Evolutionary conservation across 441 rosid genomes (phyloP).

Genomic region (Arabidopsis lyrata): DNA sequence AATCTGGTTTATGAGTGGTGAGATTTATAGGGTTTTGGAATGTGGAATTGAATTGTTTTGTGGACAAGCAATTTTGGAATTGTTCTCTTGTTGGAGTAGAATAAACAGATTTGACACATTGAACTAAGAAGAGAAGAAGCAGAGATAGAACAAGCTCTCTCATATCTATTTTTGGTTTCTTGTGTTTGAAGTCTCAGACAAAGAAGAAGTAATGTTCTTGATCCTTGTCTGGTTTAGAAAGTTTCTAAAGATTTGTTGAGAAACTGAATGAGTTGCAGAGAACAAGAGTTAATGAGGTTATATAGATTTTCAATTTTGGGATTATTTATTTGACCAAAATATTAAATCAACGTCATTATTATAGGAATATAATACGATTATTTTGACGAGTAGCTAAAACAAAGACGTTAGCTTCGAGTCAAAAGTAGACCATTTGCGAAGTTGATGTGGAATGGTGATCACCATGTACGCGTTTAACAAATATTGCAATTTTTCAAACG

Average conservation of each 20-base stretch:
- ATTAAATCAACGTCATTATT: slow-evolving; percentile 18
- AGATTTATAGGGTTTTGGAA: slow-evolving; percentile 41
- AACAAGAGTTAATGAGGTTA: slow-evolving; percentile 6
- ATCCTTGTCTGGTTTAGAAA: slow-evolving; percentile 23
- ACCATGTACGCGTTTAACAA: slow-evolving; percentile 29
- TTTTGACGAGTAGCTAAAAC: slow-evolving; percentile 27
- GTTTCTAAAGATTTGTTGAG: slow-evolving; percentile 33
- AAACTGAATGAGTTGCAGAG: slow-evolving; percentile 34
- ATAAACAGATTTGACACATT: slow-evolving; percentile 34
- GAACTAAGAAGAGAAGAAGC: slow-evolving; percentile 37
- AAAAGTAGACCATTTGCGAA: slow-evolving; percentile 27
- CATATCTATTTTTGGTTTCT: slow-evolving; percentile 28
- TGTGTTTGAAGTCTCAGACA: slow-evolving; percentile 38
- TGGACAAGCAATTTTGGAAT: slow-evolving; percentile 57
- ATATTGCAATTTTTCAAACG: slow-evolving; percentile 25
- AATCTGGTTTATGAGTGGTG: slow-evolving; percentile 44
- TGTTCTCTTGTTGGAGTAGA: slow-evolving; percentile 43
- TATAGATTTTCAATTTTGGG: slow-evolving; percentile 9
- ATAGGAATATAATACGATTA: slow-evolving; percentile 21
- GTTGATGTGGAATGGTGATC: slow-evolving; percentile 18
- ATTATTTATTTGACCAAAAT: slow-evolving; percentile 21
- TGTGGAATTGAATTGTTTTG: slow-evolving; percentile 25
- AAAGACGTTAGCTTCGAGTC: slow-evolving; percentile 31
- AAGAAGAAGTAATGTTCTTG: background rate
- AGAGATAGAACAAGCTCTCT: slow-evolving; percentile 31